phyloP scores from a whole-genome alignment of 108 stramenopile species.

The Bacterosira constricta region DNA sequence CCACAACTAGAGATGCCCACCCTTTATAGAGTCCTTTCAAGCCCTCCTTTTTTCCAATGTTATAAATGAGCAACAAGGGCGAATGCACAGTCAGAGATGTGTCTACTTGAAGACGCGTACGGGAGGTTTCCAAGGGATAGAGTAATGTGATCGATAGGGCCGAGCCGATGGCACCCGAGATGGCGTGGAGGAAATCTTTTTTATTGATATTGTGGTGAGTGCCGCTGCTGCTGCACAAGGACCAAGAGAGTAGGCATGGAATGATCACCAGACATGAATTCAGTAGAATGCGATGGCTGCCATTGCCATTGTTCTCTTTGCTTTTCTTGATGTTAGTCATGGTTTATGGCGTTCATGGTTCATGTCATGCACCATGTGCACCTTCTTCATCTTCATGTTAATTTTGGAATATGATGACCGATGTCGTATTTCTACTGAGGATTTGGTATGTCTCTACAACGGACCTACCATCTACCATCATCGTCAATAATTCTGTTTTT shows the following conservation, averaged over 20 bases:
- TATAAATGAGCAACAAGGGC: slow-evolving; percentile 6
- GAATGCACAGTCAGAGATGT: neutral
- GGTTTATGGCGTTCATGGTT: too few species aligned
- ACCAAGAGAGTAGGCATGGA: neutral
- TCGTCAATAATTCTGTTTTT: too few species aligned
- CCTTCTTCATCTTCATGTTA: too few species aligned
- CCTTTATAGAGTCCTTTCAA: slow-evolving; percentile 25
- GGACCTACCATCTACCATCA: too few species aligned
- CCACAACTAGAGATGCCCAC: slow-evolving; percentile 35
- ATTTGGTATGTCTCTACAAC: too few species aligned
- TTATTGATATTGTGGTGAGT: neutral
- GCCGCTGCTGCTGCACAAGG: neutral
- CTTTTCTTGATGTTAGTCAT: too few species aligned
- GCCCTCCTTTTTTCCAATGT: slow-evolving; percentile 21
- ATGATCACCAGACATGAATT: too few species aligned
- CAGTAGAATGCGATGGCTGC: too few species aligned
- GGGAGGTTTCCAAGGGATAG: slow-evolving; percentile 48
- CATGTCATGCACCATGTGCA: too few species aligned
- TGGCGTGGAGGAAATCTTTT: slow-evolving; percentile 31
- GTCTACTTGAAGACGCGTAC: slow-evolving; percentile 46
- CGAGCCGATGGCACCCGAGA: slow-evolving; percentile 47
- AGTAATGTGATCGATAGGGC: slow-evolving; percentile 42
- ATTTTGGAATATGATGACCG: too few species aligned
- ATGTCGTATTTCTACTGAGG: too few species aligned
- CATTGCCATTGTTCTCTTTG: too few species aligned